These are phyloP conservation scores for Pestalotiopsis sp. DNA, from an alignment of 2,329 filamentous ascomycete species.

Conservation along the genomic window DNA sequence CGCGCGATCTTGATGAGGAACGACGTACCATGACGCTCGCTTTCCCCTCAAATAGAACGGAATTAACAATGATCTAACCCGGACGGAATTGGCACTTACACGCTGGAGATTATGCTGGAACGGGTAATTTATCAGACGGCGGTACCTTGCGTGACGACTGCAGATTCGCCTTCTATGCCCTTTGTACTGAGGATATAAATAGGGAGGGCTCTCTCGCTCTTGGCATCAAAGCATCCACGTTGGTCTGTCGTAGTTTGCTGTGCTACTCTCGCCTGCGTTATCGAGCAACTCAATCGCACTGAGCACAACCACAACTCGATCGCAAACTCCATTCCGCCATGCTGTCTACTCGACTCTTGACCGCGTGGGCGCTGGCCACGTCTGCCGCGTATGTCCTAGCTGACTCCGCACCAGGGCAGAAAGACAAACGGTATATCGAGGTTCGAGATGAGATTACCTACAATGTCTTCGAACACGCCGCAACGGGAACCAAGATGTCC, in stretches of 20 bases:
- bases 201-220: background rate
- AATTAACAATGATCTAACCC: too few relatives aligned
- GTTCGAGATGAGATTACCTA: conserved; percentile 23
- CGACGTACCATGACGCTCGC: too few relatives aligned
- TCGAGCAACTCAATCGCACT: background rate
- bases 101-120: too few relatives aligned
- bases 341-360: background rate
- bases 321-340: background rate
- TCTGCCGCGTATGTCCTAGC: background rate
- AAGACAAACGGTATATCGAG: conserved; percentile 14
- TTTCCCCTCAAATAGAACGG: too few relatives aligned
- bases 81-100: background rate
- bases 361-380: background rate
- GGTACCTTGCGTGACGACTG: background rate
- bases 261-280: background rate
- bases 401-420: background rate
- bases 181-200: background rate
- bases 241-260: background rate
- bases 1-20: too few relatives aligned
- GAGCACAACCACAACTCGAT: background rate
- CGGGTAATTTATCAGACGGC: background rate
- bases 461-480: conserved; percentile 48
- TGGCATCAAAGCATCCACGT: background rate
- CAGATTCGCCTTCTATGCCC: background rate
- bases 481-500: conserved; percentile 42